Evolutionary conservation across 2,329 filamentous ascomycete species (phyloP).

Genomic region (Sclerotinia borealis): DNA sequence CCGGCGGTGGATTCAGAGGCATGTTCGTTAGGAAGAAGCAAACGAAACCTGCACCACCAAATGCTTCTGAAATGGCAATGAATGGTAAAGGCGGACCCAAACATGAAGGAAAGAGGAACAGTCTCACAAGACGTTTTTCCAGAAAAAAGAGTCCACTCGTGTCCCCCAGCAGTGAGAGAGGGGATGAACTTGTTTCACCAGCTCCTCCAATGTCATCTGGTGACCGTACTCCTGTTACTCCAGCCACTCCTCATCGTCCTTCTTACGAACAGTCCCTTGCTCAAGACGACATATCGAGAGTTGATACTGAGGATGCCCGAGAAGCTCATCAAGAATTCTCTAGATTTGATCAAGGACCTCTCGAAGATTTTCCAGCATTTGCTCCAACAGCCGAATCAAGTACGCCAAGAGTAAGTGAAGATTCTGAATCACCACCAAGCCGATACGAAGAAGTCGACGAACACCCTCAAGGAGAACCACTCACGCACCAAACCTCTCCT

Average conservation of each 20-base stretch:
- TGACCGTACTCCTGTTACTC: slow-evolving; percentile 23
- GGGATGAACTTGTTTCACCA: slow-evolving; percentile 25
- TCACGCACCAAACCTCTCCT: slow-evolving; percentile 12
- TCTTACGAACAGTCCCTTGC: slow-evolving; percentile 40
- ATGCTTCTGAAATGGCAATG: slow-evolving; percentile 13
- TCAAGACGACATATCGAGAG: slow-evolving; percentile 48
- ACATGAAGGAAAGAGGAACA: slow-evolving; percentile 19
- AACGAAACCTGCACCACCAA: slow-evolving; percentile 5
- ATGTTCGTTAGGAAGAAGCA: slow-evolving; percentile 56
- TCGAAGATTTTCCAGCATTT: slow-evolving; percentile 81
- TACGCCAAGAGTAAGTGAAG: slow-evolving; percentile 32
- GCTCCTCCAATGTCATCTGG: slow-evolving; percentile 30
- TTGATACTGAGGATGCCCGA: slow-evolving; percentile 52
- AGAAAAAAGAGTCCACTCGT: slow-evolving; percentile 33
- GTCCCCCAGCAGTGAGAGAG: slow-evolving; percentile 17
- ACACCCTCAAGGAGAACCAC: slow-evolving; percentile 24
- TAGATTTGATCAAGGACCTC: slow-evolving; percentile 81
- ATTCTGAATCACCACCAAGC: slow-evolving; percentile 35
- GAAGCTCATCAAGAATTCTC: slow-evolving; percentile 57
- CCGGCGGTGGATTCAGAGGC: slow-evolving; percentile 51
- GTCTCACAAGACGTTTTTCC: slow-evolving; percentile 37
- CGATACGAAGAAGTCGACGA: slow-evolving; percentile 29
- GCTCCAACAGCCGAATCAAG: slow-evolving; percentile 42
- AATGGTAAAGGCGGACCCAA: slow-evolving; percentile 34
- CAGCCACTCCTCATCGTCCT: slow-evolving; percentile 30